Base-by-base conservation (phyloP, 176 grass and related monocot genomes). In the Alloteropsis semialata region DNA sequence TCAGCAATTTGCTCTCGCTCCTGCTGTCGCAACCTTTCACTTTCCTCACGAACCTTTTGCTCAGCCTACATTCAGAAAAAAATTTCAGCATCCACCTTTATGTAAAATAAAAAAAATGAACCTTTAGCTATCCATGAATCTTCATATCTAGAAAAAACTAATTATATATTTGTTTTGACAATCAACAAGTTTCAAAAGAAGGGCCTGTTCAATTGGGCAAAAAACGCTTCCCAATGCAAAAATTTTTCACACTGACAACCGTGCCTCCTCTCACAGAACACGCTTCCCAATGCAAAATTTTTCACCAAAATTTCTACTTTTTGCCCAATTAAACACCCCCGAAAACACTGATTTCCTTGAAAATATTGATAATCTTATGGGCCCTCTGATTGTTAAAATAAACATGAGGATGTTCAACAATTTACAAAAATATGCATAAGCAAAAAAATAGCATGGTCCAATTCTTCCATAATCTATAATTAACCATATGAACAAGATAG, bases 11-110 rank as follows among this genome's bases (percentile, higher is more conserved):
- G 72, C 57, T 99, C 96, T 64, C 91, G 88, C 68, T 96, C 93
- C 84, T 92, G 91, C 55, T 96, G 92, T 63, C 91, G 88, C 79
- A 96, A 67, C 78, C 81, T 96, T 75, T 99, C 96, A 49, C 93
- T 99, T 82, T 99, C 96, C 85, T 96, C 96, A 57, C 83, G 96
- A 77, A 92, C 91, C 80, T 94, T 99, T 77, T 99, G 87, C 78
- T 99, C 96, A 81, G 96, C 96, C 96, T 99, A 88, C 22, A 59
- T 91, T 58, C 57, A 91, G 34, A 2, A 54, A 71, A 80, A 17
- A 24, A 19, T 61, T 90, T 88, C 59, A 78, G 19, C 81, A 80
- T 63, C 17, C 24, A 22, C 18, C 4, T 10, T 65, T 48, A 18
- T 3, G 34, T 10, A 7, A 41, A 65, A 71, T 43, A 33, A 34